These are phyloP conservation scores for Blechomonas ayalai DNA, from an alignment of 208 protist species.

Conservation along the genomic window DNA sequence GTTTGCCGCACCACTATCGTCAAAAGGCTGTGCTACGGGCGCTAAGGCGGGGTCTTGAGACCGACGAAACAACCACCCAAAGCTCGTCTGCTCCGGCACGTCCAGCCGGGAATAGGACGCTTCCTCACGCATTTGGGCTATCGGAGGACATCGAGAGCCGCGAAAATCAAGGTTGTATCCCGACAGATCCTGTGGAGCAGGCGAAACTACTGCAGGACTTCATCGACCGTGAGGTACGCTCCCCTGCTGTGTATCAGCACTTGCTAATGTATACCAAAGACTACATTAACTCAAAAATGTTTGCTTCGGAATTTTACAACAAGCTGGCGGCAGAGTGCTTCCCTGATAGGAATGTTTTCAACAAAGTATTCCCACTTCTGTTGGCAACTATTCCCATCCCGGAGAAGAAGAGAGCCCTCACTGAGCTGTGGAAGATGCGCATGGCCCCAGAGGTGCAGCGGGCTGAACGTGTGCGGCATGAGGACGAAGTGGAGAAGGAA, in stretches of 20 bases:
- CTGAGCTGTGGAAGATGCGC: constrained; percentile 68
- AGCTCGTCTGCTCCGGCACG: background rate
- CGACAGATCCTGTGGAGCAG: constrained; percentile 21
- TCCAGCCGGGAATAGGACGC: background rate
- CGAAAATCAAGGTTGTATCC: constrained; percentile 11
- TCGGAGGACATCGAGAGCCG: constrained; percentile 25
- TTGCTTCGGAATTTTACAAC: constrained; percentile 68
- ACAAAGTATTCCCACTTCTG: constrained; percentile 65
- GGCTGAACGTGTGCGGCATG: constrained; percentile 16
- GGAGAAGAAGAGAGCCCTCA: constrained; percentile 40
- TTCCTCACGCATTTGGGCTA: constrained; percentile 28
- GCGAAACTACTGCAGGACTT: constrained; percentile 28
- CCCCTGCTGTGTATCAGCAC: constrained; percentile 18
- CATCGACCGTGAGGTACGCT: constrained; percentile 30
- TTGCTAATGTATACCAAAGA: constrained; percentile 49
- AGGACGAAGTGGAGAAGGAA: constrained; percentile 37
- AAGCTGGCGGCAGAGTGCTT: constrained; percentile 39
- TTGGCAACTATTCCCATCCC: constrained; percentile 50
- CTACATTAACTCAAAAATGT: constrained; percentile 53
- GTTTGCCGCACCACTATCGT: constrained; percentile 47
- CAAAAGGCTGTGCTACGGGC: constrained; percentile 7
- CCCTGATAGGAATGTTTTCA: constrained; percentile 28
- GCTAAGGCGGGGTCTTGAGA: constrained; percentile 5
- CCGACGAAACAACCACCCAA: background rate
- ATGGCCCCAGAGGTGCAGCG: constrained; percentile 64